Evolutionary conservation across 441 rosid species (phyloP), one percentile per base, ranked within the genome.

Genomic region (Jatropha podagrica): DNA sequence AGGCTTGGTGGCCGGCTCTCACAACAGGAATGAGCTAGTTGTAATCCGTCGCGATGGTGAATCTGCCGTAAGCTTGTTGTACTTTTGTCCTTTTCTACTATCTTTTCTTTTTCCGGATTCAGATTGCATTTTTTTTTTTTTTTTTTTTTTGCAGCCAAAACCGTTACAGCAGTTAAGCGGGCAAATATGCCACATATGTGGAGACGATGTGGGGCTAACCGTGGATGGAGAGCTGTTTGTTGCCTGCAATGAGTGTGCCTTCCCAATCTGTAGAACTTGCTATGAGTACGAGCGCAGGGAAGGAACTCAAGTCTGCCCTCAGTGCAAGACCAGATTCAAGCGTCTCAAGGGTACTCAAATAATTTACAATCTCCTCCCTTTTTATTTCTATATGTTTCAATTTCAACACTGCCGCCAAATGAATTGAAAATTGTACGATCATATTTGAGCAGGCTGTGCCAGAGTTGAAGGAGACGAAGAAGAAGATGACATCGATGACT

Each of bases 391-490:
- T 46, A 32, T 49, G 32, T 27, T 18, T 42, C 3, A 7, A 66
- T 44, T 15, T 13, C 56, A 9, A 32, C 32, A 32, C 32, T 6
- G 10, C 8, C 40, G 2, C 12, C 14, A 41, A 18, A 17, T n/a
- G 44, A 71, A 71, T 54, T 69, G 15, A 18, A 55, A 27, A 10
- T 11, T 32, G 23, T 27, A 14, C 17, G 3, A 5, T 54, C 59
- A 54, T 13, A 41, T 26, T 51, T 63, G 49, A 69, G 60, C 80
- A 86, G 91, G 91, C 0, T 79, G 83, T 46, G 82, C 86, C 18
- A 83, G 91, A 76, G 87, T 88, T 23, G 82, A 75, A 1, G 91
- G 91, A 3, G 91, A 88, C 52, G 88, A 88, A 23, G 91, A 88
- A 72, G 89, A 88, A 78, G 89, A 85, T 38, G 91, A 64, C 63